Base-by-base conservation (phyloP, 73 alveolate species). In the Paramecium bursaria region DNA sequence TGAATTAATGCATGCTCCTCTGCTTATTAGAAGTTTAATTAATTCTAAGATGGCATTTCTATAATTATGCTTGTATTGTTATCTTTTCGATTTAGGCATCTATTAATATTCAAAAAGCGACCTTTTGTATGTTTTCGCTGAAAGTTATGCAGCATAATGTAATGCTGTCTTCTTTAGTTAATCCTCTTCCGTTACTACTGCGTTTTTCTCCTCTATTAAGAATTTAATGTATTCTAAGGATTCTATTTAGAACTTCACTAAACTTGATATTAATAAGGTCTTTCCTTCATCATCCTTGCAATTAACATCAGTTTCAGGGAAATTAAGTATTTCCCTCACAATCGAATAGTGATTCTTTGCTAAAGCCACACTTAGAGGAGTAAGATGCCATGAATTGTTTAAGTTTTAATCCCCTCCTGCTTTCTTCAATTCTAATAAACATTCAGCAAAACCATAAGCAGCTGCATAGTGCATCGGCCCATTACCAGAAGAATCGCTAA, bases 381-480 rank as follows among this genome's bases (percentile, higher is more conserved):
- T 93, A 25, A 94, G 74, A 52, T 94, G 94, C 99, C 99, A 97
- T 31, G 96, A 96, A 85, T 97, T 97, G n/a, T 60, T 57, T 17
- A 96, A 92, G 86, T 95, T 97, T 6, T 95, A 93, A 73, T 95
- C 95, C 9, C 98, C 98, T 73, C 98, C 99, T 1, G 98, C 99
- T 42, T 89, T 75, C 50, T 94, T 47, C 33, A 97, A 88, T 74
- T 95, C 50, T 48, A 94, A 95, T 26, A 94, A 88, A 22, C 97
- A 89, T 3, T 93, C 97, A 47, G 86, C 73, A 91, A 93, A 95
- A 17, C 99, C 99, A 35, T 91, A 97, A 0, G 99, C 98, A 75
- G 98, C 95, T 23, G 99, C 99, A 91, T 97, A 97, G 86, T 97
- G 99, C 6, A 97, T 90, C 13, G 99, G 99, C 9, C 92, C 75